A percentile compares a stretch with the other conserved stretches of the same genome.
Evolutionary conservation across 2,329 filamentous ascomycete genomes (phyloP).

Genomic region (Stagonosporopsis chrysanthemi): DNA sequence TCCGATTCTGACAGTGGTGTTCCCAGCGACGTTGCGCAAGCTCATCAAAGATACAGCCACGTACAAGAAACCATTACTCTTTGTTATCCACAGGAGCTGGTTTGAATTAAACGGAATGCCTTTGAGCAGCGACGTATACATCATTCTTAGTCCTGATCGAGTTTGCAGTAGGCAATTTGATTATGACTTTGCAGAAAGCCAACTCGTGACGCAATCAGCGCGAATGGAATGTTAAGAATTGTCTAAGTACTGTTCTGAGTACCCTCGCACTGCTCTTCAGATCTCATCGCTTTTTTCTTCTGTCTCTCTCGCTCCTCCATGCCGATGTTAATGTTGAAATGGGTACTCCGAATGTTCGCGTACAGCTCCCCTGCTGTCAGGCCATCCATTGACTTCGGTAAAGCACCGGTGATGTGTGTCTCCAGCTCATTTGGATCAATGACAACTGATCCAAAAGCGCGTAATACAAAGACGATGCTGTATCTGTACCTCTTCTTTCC

Average conservation of each 20-base stretch:
- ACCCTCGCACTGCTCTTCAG: not conserved
- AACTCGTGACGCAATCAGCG: too few relatives aligned
- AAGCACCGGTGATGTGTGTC: slow-evolving; percentile 41
- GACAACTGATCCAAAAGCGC: slow-evolving; percentile 39
- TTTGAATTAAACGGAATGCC: too few relatives aligned
- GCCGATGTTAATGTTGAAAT: slow-evolving; percentile 50
- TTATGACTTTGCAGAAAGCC: too few relatives aligned
- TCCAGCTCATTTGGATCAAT: slow-evolving; percentile 39
- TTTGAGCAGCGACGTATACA: too few relatives aligned
- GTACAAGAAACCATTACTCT: too few relatives aligned
- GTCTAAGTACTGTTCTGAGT: too few relatives aligned
- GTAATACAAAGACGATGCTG: slow-evolving; percentile 48
- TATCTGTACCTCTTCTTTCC: slow-evolving; percentile 36
- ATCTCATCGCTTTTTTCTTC: slow-evolving; percentile 24
- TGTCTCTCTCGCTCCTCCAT: slow-evolving; percentile 44
- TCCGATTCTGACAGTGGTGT: too few relatives aligned
- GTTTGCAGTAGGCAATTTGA: too few relatives aligned
- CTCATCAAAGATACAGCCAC: not conserved
- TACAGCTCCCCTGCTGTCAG: slow-evolving; percentile 45
- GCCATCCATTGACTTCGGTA: slow-evolving; percentile 31
- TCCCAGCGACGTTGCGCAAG: not conserved
- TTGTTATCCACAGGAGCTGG: too few relatives aligned
- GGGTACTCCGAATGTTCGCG: slow-evolving; percentile 36
- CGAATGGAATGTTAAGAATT: too few relatives aligned
- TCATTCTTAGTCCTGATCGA: not conserved